Conservation (phyloP, 2,329 filamentous ascomycete species). For the Arthrobotrys sinensis region DNA sequence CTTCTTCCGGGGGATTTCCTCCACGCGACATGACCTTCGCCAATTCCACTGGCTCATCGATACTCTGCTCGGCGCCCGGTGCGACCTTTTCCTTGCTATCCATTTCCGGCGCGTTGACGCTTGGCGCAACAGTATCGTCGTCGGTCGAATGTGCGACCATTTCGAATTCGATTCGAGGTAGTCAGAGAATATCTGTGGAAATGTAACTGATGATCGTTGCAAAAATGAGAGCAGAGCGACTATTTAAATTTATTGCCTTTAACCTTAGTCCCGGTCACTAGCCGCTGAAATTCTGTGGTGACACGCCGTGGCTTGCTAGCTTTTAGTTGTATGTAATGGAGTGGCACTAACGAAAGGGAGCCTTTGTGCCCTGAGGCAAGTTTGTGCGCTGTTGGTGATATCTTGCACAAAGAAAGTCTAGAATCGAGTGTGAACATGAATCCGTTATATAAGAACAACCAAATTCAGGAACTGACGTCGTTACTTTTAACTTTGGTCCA, state of each 20-base stretch:
- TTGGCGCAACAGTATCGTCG: constrained; percentile 57
- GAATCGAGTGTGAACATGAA: neutral
- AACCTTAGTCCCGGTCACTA: neutral
- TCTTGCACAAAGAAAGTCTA: constrained; percentile 4
- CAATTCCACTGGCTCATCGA: constrained; percentile 23
- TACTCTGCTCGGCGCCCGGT: constrained; percentile 10
- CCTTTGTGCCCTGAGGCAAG: constrained; percentile 4
- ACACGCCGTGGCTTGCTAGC: neutral
- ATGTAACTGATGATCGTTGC: constrained; percentile 9
- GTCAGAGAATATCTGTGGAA: neutral
- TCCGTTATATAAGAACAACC: constrained; percentile 1
- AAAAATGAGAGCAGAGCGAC: neutral
- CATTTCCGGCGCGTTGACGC: constrained; percentile 41
- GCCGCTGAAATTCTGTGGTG: constrained; percentile 16
- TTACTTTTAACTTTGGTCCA: constrained; percentile 11
- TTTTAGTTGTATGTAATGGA: neutral
- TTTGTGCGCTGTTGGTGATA: constrained; percentile 5
- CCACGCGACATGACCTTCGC: constrained; percentile 52
- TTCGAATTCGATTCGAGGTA: neutral
- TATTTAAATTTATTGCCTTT: constrained; percentile 4
- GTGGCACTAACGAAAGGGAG: neutral
- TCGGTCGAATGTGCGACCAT: constrained; percentile 56
- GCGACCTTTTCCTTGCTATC: constrained; percentile 37
- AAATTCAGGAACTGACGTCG: constrained; percentile 5
- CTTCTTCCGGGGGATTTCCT: constrained; percentile 41